Percentiles rank a stretch among this genome's conserved stretches.
phyloP scores from a whole-genome alignment of 768 basidiomycete genomes.

The Hygrophorus russula region DNA sequence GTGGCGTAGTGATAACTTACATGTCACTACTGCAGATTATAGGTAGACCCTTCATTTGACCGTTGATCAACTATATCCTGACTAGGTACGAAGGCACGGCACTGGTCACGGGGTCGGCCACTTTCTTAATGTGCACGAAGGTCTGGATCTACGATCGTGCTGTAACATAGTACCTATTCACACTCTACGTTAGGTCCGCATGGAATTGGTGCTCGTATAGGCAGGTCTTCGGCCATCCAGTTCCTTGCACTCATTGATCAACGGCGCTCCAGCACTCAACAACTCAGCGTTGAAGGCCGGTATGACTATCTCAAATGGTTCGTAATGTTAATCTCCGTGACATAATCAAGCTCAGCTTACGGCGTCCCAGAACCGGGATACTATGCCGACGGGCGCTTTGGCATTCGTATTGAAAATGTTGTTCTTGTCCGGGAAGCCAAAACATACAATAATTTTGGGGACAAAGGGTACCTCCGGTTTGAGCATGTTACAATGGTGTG shows the following conservation, averaged over 20 bases:
- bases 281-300: constrained; percentile 63
- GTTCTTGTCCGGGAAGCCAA: constrained; percentile 63
- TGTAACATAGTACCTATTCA: background rate
- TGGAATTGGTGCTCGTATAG: constrained; percentile 49
- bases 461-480: constrained; percentile 74
- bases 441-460: constrained; percentile 72
- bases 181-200: constrained; percentile 38
- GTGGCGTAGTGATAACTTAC: background rate
- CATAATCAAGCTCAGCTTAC: background rate
- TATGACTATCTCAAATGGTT: constrained; percentile 77
- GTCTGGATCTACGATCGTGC: constrained; percentile 13
- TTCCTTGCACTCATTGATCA: background rate
- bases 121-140: constrained; percentile 93
- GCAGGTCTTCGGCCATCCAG: constrained; percentile 12
- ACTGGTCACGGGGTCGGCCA: constrained; percentile 95
- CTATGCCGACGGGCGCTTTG: constrained; percentile 83
- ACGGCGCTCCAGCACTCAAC: constrained; percentile 41
- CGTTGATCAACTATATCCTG: constrained; percentile 3
- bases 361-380: constrained; percentile 65
- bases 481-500: constrained; percentile 81
- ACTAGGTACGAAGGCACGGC: constrained; percentile 48
- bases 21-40: constrained; percentile 32
- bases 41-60: constrained; percentile 24
- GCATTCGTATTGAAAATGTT: constrained; percentile 89
- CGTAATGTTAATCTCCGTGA: background rate